Conservation (phyloP, 208 protist genomes). For the Angomonas desouzai region DNA sequence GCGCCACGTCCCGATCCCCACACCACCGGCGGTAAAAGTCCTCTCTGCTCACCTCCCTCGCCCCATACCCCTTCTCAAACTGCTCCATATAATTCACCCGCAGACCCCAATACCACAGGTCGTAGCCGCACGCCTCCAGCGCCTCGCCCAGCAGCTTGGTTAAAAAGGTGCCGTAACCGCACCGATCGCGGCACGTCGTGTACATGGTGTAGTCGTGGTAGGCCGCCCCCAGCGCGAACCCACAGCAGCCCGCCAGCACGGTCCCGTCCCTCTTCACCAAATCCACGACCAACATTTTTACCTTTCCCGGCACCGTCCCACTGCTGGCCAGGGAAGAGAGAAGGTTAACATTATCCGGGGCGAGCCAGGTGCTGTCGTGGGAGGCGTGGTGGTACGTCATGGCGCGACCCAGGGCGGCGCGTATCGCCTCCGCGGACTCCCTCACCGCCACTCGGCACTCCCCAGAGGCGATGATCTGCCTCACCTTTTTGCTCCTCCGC, state of each 20-base stretch:
- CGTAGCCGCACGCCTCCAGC: constrained; percentile 66
- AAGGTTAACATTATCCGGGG: constrained; percentile 15
- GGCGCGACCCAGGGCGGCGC: constrained; percentile 27
- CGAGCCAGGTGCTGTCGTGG: constrained; percentile 36
- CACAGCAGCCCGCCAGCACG: constrained; percentile 58
- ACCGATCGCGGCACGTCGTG: constrained; percentile 24
- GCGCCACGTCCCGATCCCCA: constrained; percentile 27
- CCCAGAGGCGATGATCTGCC: constrained; percentile 28
- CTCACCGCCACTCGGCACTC: constrained; percentile 40
- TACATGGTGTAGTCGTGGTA: constrained; percentile 86
- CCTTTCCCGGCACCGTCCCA: not conserved
- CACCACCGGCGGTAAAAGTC: constrained; percentile 53
- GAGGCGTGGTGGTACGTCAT: constrained; percentile 34
- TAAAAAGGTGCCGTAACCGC: constrained; percentile 44
- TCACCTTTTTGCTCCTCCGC: constrained; percentile 45
- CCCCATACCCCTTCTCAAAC: constrained; percentile 51
- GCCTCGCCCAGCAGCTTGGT: constrained; percentile 71
- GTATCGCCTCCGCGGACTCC: constrained; percentile 26
- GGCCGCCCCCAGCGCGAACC: constrained; percentile 48
- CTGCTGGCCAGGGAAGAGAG: not conserved
- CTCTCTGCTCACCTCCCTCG: constrained; percentile 20
- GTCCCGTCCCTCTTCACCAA: constrained; percentile 29
- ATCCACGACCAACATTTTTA: constrained; percentile 43
- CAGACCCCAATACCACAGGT: constrained; percentile 80
- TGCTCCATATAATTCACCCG: constrained; percentile 63